Percentiles rank a stretch among this genome's conserved stretches.
These are phyloP conservation scores for Tetrahymena malaccensis DNA, from an alignment of 73 alveolate genomes.

Conservation along the genomic window DNA sequence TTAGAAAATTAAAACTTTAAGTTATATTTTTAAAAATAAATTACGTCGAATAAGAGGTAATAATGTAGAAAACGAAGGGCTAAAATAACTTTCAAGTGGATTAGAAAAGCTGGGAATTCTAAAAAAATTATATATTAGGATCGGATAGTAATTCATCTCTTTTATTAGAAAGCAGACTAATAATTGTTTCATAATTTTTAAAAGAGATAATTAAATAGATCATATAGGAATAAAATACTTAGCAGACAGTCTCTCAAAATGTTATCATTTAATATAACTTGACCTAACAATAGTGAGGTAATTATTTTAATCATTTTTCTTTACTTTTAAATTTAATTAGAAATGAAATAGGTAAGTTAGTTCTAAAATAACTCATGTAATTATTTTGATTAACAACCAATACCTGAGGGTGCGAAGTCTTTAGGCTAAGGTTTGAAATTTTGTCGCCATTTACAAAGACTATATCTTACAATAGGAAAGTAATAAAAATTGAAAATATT, in stretches of 20 bases:
- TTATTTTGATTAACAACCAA: neutral
- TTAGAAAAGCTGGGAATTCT: neutral
- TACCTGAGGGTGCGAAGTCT: neutral
- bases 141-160: neutral
- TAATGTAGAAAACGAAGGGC: neutral
- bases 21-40: neutral
- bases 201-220: neutral
- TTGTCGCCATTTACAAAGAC: neutral
- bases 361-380: too few relatives aligned
- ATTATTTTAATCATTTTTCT: neutral
- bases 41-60: neutral
- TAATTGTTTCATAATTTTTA: neutral
- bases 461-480: neutral
- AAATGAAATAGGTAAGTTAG: neutral
- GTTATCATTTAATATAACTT: neutral
- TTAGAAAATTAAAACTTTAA: too few relatives aligned
- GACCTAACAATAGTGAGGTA: neutral
- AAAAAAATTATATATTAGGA: neutral
- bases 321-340: neutral
- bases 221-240: neutral
- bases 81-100: neutral
- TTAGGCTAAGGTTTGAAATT: neutral
- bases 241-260: neutral
- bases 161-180: neutral
- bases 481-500: neutral